A percentile compares a stretch with the other conserved stretches of the same genome.
Evolutionary conservation across 495 filamentous ascomycete species (phyloP).

Genomic region (Daldinia childiae): DNA sequence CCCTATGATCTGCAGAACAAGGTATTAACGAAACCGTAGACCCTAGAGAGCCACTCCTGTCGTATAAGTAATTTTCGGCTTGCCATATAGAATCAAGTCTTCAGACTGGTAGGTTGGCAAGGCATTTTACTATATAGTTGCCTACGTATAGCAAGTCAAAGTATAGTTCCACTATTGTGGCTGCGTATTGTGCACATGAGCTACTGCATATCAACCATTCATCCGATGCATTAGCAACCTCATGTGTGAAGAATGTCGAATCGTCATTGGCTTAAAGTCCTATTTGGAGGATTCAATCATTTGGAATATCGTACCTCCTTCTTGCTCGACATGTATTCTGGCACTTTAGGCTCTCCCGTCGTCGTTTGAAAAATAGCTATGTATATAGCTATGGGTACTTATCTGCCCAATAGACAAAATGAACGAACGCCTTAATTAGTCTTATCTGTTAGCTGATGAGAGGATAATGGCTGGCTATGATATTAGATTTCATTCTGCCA

Average conservation of each 20-base stretch:
- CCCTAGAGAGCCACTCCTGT: background rate
- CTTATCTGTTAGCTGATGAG: background rate
- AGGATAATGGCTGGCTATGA: background rate
- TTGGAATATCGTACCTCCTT: background rate
- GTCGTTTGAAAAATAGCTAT: no score
- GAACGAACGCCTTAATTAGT: background rate
- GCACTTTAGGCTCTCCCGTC: no score
- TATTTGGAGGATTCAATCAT: background rate
- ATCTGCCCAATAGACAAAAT: background rate
- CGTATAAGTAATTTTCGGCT: background rate
- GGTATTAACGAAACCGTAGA: background rate
- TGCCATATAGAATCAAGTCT: background rate
- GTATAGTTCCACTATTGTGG: conserved; percentile 1
- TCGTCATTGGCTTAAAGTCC: background rate
- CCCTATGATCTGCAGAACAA: background rate
- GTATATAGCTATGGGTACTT: background rate
- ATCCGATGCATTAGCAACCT: background rate
- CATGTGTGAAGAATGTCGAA: background rate
- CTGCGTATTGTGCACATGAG: background rate
- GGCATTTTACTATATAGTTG: background rate
- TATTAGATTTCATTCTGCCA: background rate
- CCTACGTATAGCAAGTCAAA: no score
- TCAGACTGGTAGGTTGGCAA: background rate
- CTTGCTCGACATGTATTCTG: background rate
- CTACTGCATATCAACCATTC: background rate